Evolutionary conservation across 495 filamentous ascomycete species (phyloP), one percentile per base, ranked within the genome.

Genomic region (Stereocaulon alpinum): DNA sequence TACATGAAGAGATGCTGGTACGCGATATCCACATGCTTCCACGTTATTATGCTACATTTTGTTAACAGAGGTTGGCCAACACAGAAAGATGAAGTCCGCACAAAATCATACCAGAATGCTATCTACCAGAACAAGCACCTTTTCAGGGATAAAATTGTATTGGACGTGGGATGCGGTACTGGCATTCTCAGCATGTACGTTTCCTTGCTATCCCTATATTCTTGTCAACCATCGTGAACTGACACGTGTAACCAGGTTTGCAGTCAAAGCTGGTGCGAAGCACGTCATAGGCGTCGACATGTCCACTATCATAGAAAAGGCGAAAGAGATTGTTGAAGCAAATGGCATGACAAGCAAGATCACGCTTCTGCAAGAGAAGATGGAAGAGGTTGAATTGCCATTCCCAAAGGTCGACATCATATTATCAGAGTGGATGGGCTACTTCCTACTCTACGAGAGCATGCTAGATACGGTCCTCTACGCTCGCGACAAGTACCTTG

Each of bases 381-480:
- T 99, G 83, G 93, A 99, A 74, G 94, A 99, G 65, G 91, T 96
- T 40, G 65, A 76, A 24, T 83, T 99, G 27, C 93, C 94, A 24
- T 91, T 91, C 64, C 72, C 76, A 55, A 83, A 95, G 68, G 94
- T 99, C 64, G 93, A 99, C 72, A 92, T 99, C 68, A 99, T 99
- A 74, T 89, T 99, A 61, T 95, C 89, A 34, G 93, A 99, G 75
- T 99, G 93, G 93, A 99, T 99, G 93, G 93, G 93, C 48, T 99
- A 99, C 77, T 95, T 93, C 75, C 81, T 99, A 48, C 82, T 97
- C 44, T 99, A 96, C 75, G 93, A 99, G 79, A 88, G 86, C 76
- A 99, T 99, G 93, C 75, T 99, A 60, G 92, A 95, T 61, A 94
- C 88, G 41, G 94, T 99, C 15, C 82, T 99, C 43, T 95, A 87